Evolutionary conservation across 2,329 filamentous ascomycete species (phyloP).

Genomic region (Hawksworthiomyces lignivorus): DNA sequence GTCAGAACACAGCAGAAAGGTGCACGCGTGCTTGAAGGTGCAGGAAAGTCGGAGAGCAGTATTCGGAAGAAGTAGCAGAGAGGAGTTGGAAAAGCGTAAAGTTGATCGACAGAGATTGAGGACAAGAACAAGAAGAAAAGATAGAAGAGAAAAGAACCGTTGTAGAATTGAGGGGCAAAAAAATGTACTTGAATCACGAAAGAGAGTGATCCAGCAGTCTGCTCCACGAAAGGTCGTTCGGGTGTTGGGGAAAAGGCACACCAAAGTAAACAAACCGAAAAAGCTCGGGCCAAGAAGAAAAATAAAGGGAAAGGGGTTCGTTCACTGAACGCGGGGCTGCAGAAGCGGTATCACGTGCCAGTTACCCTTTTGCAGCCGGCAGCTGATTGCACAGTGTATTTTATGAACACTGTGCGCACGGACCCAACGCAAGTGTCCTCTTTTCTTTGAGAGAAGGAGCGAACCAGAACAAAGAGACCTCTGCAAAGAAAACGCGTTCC

Average conservation of each 20-base stretch:
- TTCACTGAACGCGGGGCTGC: not conserved
- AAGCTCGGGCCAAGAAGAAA: constrained; percentile 14
- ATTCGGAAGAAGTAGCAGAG: not conserved
- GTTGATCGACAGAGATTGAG: not conserved
- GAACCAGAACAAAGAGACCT: not conserved
- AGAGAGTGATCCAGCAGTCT: too few species aligned
- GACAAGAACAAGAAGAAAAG: not conserved
- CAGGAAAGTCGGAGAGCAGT: not conserved
- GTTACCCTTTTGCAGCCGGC: too few species aligned
- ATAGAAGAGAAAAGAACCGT: not conserved
- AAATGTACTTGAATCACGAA: constrained; percentile 2
- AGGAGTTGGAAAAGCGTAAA: not conserved
- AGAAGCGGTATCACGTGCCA: constrained; percentile 2
- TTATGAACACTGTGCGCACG: not conserved
- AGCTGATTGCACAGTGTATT: too few species aligned
- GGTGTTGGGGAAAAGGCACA: not conserved
- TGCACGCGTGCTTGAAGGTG: too few species aligned
- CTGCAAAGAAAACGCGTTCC: constrained; percentile 6
- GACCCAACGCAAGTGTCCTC: not conserved
- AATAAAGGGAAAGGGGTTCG: not conserved
- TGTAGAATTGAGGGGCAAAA: constrained; percentile 6
- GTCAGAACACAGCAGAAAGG: too few species aligned
- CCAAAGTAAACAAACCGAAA: constrained; percentile 18
- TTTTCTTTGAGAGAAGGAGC: not conserved
- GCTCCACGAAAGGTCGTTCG: too few species aligned